Conservation (phyloP, 2,329 filamentous ascomycete genomes). For the Fusarium sp. region DNA sequence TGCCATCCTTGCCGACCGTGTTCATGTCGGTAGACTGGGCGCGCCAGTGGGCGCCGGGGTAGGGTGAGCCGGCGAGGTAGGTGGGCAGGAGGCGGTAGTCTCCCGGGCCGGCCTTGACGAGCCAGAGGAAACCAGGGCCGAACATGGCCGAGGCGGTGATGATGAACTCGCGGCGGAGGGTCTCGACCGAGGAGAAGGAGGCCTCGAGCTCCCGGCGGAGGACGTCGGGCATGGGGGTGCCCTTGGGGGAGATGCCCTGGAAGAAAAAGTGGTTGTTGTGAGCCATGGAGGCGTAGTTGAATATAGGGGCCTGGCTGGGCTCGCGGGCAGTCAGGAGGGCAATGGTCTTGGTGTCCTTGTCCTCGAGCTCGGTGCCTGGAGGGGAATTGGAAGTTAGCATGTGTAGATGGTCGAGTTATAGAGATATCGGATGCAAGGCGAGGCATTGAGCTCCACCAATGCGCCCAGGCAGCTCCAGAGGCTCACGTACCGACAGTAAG, state of each 20-base stretch:
- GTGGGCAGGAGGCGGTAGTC: constrained; percentile 82
- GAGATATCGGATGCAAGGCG: not conserved
- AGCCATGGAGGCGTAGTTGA: constrained; percentile 97
- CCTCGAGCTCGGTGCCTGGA: constrained; percentile 73
- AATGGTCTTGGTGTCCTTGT: constrained; percentile 73
- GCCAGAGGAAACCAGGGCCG: constrained; percentile 96
- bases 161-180: constrained; percentile 82
- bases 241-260: constrained; percentile 60
- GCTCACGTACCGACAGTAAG: constrained; percentile 74
- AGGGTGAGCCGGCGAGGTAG: constrained; percentile 92
- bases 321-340: constrained; percentile 82
- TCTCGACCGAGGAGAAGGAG: constrained; percentile 86
- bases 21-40: constrained; percentile 78
- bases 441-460: constrained; percentile 15
- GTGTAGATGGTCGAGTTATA: not conserved
- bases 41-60: constrained; percentile 86
- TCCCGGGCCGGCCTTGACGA: constrained; percentile 71
- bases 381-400: constrained; percentile 24
- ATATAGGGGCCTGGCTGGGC: constrained; percentile 79
- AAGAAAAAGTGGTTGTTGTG: constrained; percentile 93
- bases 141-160: constrained; percentile 91
- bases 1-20: constrained; percentile 60
- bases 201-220: constrained; percentile 72
- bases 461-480: not conserved
- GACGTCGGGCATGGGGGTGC: constrained; percentile 63